These are phyloP conservation scores for Saccharum spontaneum DNA, from an alignment of 176 grass and related monocot species.

Conservation along the genomic window DNA sequence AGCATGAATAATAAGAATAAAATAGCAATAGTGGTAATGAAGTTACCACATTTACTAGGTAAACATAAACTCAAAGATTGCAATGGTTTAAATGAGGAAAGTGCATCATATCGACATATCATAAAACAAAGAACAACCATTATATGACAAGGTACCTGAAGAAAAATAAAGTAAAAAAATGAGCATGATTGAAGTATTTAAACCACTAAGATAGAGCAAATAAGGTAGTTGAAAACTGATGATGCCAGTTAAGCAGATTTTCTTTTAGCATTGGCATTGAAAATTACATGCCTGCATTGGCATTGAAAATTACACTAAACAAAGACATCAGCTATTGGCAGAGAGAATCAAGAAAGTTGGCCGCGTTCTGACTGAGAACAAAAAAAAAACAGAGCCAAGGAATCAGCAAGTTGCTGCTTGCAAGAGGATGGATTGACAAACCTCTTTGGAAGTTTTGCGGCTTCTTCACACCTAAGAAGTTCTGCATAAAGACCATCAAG, in stretches of 20 bases:
- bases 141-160: neutral
- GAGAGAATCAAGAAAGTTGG: neutral
- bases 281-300: neutral
- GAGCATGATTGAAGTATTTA: neutral
- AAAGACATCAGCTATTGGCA: neutral
- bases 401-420: neutral
- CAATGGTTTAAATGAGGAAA: neutral
- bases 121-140: neutral
- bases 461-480: constrained; percentile 91
- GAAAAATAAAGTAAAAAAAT: neutral
- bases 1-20: neutral
- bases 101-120: neutral
- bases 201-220: neutral
- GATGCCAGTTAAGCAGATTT: neutral
- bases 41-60: neutral
- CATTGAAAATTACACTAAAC: neutral
- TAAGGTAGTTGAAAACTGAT: neutral
- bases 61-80: neutral
- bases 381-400: neutral
- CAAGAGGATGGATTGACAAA: constrained; percentile 45
- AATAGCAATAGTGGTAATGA: neutral
- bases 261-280: neutral
- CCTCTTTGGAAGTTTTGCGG: constrained; percentile 92
- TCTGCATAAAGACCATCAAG: constrained; percentile 94
- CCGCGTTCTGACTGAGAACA: neutral